These are phyloP conservation scores for Curvularia hawaiiensis DNA, from an alignment of 2,329 filamentous ascomycete species.

Conservation along the genomic window DNA sequence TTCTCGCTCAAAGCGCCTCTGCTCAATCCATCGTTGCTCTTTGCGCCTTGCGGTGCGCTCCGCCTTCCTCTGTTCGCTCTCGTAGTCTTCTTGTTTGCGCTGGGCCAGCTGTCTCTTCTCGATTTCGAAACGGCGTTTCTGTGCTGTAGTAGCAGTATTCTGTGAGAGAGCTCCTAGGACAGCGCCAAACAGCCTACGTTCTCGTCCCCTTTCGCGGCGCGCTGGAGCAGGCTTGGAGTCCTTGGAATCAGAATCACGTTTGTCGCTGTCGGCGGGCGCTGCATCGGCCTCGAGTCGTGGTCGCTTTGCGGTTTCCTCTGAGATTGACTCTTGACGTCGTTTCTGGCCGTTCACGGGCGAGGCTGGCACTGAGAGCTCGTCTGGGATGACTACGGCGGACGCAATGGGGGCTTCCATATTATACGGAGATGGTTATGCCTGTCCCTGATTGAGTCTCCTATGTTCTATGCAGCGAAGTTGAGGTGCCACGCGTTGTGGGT, in stretches of 20 bases:
- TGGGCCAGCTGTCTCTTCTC: slow-evolving; percentile 82
- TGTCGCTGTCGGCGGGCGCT: slow-evolving; percentile 22
- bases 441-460: background rate
- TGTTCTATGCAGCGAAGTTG: background rate
- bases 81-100: slow-evolving; percentile 71
- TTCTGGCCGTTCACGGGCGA: slow-evolving; percentile 48
- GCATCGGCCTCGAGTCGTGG: slow-evolving; percentile 53
- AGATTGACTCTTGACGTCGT: slow-evolving; percentile 60
- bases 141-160: slow-evolving; percentile 62
- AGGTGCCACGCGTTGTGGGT: slow-evolving; percentile 3
- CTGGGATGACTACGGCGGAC: slow-evolving; percentile 61
- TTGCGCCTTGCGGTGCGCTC: slow-evolving; percentile 69
- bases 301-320: slow-evolving; percentile 59
- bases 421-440: background rate
- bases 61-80: slow-evolving; percentile 70
- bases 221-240: slow-evolving; percentile 45
- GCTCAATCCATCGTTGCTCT: slow-evolving; percentile 67
- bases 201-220: slow-evolving; percentile 74
- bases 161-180: slow-evolving; percentile 80
- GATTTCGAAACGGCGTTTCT: slow-evolving; percentile 77
- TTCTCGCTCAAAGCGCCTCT: slow-evolving; percentile 75
- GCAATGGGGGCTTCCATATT: slow-evolving; percentile 53
- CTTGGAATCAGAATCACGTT: slow-evolving; percentile 23
- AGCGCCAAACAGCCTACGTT: slow-evolving; percentile 84
- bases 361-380: slow-evolving; percentile 41